These are phyloP conservation scores for Piloderma croceum DNA, from an alignment of 768 basidiomycete species.

Conservation along the genomic window DNA sequence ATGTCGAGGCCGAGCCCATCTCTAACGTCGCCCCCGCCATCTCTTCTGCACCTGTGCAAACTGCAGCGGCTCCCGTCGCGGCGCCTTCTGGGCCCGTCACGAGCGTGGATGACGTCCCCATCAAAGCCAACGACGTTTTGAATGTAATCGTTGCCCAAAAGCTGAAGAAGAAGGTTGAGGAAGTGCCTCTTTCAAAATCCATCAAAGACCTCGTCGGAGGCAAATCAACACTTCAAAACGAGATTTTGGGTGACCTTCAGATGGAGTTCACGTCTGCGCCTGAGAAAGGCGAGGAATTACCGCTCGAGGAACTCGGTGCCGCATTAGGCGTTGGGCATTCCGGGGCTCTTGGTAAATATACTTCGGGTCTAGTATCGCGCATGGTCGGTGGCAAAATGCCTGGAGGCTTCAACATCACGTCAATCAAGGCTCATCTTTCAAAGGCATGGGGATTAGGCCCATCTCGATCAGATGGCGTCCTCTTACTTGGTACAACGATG, in stretches of 20 bases:
- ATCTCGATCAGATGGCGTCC: conserved; percentile 80
- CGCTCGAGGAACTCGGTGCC: conserved; percentile 91
- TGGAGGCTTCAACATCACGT: conserved; percentile 92
- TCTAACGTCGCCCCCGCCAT: conserved; percentile 33
- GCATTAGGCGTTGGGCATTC: conserved; percentile 75
- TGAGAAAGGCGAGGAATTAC: conserved; percentile 96
- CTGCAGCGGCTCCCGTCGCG: conserved; percentile 37
- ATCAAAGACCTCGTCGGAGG: conserved; percentile 99
- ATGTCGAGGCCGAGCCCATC: conserved; percentile 32
- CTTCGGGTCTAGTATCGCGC: conserved; percentile 82
- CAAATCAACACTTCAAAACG: conserved; percentile 98
- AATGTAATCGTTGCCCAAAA: conserved; percentile 92
- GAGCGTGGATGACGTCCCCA: conserved; percentile 81
- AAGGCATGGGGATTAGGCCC: conserved; percentile 97
- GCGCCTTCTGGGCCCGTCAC: conserved; percentile 59
- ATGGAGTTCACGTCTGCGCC: conserved; percentile 92
- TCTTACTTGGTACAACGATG: conserved; percentile 85
- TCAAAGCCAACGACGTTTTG: conserved; percentile 88
- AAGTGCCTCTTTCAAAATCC: conserved; percentile 85
- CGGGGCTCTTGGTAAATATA: conserved; percentile 91
- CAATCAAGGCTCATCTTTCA: conserved; percentile 81
- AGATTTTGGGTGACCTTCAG: conserved; percentile 95
- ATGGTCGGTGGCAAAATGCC: conserved; percentile 96
- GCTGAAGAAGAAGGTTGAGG: conserved; percentile 89
- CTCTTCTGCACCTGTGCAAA: conserved; percentile 31